Evolutionary conservation across 139 green algal species (phyloP), one percentile per base, ranked within the genome.

Genomic region (Closterium sp.): DNA sequence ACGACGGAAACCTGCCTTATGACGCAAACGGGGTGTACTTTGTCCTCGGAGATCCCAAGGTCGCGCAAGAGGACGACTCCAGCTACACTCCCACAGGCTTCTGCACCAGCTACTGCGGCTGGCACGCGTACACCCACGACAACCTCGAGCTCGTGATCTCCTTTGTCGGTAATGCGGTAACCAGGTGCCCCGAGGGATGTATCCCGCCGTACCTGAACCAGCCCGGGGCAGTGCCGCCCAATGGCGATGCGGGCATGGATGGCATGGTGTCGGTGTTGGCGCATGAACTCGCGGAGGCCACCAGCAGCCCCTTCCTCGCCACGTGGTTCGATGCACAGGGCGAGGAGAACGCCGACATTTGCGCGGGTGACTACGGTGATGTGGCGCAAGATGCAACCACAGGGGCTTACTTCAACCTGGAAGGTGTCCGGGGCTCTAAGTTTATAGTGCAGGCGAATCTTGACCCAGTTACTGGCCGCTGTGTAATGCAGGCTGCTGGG

Each of bases 311-410:
- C n/a, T 86, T 86, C n/a, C n/a, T 32, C 83, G n/a, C n/a, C 83
- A 86, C 83, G 83, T 86, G 83, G 83, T 86, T 86, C 83, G 9
- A 86, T 23, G 30, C 30, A 3, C n/a, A 86, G 30, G 83, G 83
- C 83, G 83, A 86, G n/a, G 83, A 86, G 83, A 86, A 86, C 83
- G 83, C 83, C 8, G 83, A 86, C 83, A 86, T 86, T 2, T 86
- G 83, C 83, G 30, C n/a, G 16, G 30, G n/a, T 2, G 83, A 34
- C 1, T 86, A 86, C 28, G 83, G 83, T 5, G 55, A 76, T 76
- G 55, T 76, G 4, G 25, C 55, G 2, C 55, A 28, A 2, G 55
- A 76, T 76, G 55, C 55, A 28, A 76, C 55, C 12, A 76, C 55
- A 28, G 55, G 55, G 25, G 55, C 55, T 2, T 76, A 76, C 16